Conservation (phyloP, 2,329 filamentous ascomycete genomes). For the Domatiomyces globalis region DNA sequence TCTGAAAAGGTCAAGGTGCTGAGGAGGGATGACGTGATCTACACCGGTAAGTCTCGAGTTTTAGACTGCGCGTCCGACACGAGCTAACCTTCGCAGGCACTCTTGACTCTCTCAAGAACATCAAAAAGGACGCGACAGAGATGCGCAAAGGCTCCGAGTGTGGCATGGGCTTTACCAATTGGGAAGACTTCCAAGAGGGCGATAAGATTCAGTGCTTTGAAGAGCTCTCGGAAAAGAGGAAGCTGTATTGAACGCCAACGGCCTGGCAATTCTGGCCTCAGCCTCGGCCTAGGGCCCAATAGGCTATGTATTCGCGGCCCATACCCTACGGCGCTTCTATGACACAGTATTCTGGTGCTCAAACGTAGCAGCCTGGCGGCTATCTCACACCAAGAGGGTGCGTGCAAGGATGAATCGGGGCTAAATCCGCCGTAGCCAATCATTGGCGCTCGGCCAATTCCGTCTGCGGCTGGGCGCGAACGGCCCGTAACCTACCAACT, state of each 20-base stretch:
- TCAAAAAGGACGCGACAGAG: constrained; percentile 79
- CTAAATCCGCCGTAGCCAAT: neutral
- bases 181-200: constrained; percentile 62
- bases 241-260: constrained; percentile 19
- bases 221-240: constrained; percentile 58
- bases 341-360: neutral
- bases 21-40: constrained; percentile 55
- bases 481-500: neutral
- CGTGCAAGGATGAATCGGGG: neutral
- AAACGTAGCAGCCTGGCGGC: neutral
- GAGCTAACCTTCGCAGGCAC: constrained; percentile 40
- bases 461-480: neutral
- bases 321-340: too few species aligned
- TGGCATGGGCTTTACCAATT: constrained; percentile 70
- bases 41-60: constrained; percentile 54
- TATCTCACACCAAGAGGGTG: neutral
- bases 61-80: neutral
- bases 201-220: constrained; percentile 84
- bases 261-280: too few species aligned
- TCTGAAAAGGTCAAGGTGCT: constrained; percentile 56
- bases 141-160: constrained; percentile 92
- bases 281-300: too few species aligned
- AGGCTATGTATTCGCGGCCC: neutral
- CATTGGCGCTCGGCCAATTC: neutral
- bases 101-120: constrained; percentile 70